Conservation (phyloP, 2,329 filamentous ascomycete genomes). For the Huntiella bhutanensis region DNA sequence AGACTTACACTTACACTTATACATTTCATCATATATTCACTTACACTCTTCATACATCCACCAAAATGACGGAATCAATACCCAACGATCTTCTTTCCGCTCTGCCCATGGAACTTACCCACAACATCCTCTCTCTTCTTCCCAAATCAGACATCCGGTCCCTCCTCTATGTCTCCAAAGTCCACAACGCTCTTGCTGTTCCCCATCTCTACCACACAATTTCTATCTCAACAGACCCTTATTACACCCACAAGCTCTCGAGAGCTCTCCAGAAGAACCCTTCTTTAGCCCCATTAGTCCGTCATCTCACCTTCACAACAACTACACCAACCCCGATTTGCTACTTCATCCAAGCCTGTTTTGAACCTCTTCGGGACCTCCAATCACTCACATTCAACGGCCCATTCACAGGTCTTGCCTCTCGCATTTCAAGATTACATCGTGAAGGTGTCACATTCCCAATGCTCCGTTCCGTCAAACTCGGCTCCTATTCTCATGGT, state of each 20-base stretch:
- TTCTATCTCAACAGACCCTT: conserved; percentile 7
- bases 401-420: conserved; percentile 6
- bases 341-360: conserved; percentile 9
- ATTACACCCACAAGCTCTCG: conserved; percentile 10
- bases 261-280: conserved; percentile 6
- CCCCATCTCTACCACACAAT: conserved; percentile 8
- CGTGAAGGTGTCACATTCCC: conserved; percentile 3
- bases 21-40: background rate
- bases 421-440: conserved; percentile 1
- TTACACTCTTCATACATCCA: background rate
- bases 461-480: background rate
- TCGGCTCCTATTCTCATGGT: conserved; percentile 6
- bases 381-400: conserved; percentile 4
- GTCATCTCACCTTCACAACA: conserved; percentile 4
- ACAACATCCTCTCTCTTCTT: conserved; percentile 5
- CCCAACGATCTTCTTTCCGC: conserved; percentile 3
- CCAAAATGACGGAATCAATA: conserved; percentile 4
- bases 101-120: conserved; percentile 6
- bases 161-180: conserved; percentile 1
- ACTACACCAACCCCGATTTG: background rate
- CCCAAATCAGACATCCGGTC: background rate
- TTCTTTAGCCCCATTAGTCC: conserved; percentile 3
- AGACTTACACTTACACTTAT: background rate
- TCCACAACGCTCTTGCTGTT: conserved; percentile 1
- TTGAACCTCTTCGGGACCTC: conserved; percentile 6